phyloP scores from a whole-genome alignment of 148 eudicot species.

The Chenopodium suecicum region DNA sequence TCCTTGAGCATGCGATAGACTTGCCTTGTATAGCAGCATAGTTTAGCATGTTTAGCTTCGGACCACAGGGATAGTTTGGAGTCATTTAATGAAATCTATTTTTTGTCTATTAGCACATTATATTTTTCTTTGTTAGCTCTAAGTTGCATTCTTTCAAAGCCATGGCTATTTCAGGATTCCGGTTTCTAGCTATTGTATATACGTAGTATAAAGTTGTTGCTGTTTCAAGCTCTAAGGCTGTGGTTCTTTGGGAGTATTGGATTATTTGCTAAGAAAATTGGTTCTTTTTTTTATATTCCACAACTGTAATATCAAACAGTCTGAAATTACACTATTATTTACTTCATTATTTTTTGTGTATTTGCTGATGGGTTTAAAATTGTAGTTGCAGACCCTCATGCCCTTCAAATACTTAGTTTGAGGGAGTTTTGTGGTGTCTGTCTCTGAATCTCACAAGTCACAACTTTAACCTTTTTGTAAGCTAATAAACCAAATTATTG shows the following conservation, averaged over 20 bases:
- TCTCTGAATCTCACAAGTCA: no score
- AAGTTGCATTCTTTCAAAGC: background rate
- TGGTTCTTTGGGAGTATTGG: background rate
- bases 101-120: background rate
- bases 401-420: no score
- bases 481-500: no score
- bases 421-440: no score
- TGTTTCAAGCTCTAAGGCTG: background rate
- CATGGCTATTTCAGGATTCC: background rate
- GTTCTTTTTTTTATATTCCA: background rate
- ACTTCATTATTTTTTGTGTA: no score
- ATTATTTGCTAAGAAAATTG: background rate
- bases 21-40: constrained; percentile 25
- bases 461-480: no score
- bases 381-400: no score
- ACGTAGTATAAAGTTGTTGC: background rate
- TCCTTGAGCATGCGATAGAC: constrained; percentile 10
- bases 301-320: background rate
- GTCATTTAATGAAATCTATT: constrained; percentile 5
- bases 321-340: no score
- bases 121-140: background rate
- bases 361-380: no score
- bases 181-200: background rate
- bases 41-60: constrained; percentile 18
- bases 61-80: constrained; percentile 17